Percentiles rank a stretch among this genome's conserved stretches.
Conservation (phyloP, 345 rosid species). For the Lepidium didymum region DNA sequence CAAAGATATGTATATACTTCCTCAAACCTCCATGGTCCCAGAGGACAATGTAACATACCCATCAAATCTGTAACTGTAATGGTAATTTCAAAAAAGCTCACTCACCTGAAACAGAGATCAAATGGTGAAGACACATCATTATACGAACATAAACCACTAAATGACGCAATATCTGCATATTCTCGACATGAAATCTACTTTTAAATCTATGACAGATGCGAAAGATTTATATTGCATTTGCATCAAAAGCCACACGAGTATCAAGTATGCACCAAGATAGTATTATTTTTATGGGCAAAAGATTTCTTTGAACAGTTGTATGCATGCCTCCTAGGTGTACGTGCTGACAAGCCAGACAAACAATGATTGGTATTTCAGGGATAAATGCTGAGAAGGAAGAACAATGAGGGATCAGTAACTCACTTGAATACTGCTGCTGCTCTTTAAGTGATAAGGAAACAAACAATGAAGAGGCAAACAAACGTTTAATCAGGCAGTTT, state of each 20-base stretch:
- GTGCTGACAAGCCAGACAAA: not conserved
- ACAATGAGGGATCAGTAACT: conserved; percentile 6
- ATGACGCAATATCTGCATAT: not conserved
- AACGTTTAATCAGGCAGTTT: conserved; percentile 46
- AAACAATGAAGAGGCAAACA: not conserved
- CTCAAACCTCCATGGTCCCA: conserved; percentile 14
- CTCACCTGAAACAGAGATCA: conserved; percentile 16
- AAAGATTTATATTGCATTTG: not conserved
- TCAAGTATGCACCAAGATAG: not conserved
- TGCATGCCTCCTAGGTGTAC: not conserved
- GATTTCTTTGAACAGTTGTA: not conserved
- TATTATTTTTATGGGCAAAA: not conserved
- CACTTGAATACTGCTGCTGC: conserved; percentile 19
- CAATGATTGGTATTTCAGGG: not conserved
- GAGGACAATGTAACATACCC: conserved; percentile 14
- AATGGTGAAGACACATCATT: not conserved
- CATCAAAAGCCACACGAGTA: not conserved
- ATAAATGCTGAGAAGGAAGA: not conserved
- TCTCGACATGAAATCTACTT: not conserved
- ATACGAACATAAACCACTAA: not conserved
- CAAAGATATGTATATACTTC: conserved; percentile 20
- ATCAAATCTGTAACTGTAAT: not conserved
- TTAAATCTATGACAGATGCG: not conserved
- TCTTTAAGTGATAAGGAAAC: not conserved
- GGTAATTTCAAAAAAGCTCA: not conserved